These are phyloP conservation scores for Carex cristatella DNA, from an alignment of 176 grass and related monocot genomes.

Conservation along the genomic window DNA sequence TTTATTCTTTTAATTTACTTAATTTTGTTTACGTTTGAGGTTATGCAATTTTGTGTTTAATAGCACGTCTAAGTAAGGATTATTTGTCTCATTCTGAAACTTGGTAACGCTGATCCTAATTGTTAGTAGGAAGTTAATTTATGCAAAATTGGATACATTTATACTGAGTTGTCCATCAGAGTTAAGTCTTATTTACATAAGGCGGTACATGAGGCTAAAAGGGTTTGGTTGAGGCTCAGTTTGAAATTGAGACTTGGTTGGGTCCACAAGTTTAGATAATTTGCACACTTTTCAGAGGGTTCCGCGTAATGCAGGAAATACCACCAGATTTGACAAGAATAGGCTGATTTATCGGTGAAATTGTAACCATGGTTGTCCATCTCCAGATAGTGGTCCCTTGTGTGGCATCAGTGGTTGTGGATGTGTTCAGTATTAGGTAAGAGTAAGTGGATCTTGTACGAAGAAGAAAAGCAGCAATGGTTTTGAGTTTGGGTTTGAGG, in stretches of 20 bases:
- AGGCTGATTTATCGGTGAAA: background rate
- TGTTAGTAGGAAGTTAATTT: background rate
- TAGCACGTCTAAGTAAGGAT: no score
- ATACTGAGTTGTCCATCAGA: background rate
- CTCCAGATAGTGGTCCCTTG: background rate
- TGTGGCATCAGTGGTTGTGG: background rate
- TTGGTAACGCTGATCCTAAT: background rate
- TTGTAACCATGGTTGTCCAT: background rate
- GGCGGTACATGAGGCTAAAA: background rate
- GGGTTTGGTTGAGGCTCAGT: background rate
- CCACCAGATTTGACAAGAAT: background rate
- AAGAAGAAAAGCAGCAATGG: background rate
- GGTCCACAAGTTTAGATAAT: background rate
- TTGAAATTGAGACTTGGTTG: background rate
- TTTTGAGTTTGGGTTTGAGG: background rate
- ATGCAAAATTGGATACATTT: background rate
- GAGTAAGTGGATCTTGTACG: background rate
- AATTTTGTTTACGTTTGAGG: background rate
- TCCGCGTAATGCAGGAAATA: background rate
- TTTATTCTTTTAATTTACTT: background rate
- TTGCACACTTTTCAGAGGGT: background rate
- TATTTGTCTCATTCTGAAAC: background rate
- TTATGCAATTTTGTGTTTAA: background rate
- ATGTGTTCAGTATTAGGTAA: background rate
- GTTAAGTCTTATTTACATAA: background rate